These are phyloP conservation scores for Onygenales sp. DNA, from an alignment of 2,329 filamentous ascomycete genomes.

Conservation along the genomic window DNA sequence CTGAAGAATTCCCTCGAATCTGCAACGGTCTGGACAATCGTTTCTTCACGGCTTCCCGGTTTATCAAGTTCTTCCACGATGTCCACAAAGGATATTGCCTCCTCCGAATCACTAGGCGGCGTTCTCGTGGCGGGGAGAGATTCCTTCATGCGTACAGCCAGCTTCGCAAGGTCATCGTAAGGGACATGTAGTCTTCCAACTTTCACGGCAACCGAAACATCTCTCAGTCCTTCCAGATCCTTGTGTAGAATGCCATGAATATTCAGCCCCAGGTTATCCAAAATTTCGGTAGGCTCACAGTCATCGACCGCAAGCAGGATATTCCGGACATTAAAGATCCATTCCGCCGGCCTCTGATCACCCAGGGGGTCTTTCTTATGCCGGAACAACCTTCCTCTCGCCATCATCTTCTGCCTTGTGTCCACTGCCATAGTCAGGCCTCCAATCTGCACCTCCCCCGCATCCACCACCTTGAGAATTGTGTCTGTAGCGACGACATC, in stretches of 20 bases:
- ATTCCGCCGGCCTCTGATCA: slow-evolving; percentile 73
- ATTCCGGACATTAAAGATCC: slow-evolving; percentile 79
- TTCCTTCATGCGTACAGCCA: slow-evolving; percentile 23
- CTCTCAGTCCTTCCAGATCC: slow-evolving; percentile 74
- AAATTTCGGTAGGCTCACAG: slow-evolving; percentile 71
- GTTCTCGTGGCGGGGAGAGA: slow-evolving; percentile 29
- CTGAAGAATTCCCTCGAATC: slow-evolving; percentile 88
- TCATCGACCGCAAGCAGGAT: slow-evolving; percentile 82
- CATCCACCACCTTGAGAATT: slow-evolving; percentile 64
- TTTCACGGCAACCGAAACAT: slow-evolving; percentile 84
- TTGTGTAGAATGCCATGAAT: slow-evolving; percentile 85
- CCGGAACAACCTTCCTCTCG: slow-evolving; percentile 80
- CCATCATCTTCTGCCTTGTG: slow-evolving; percentile 82
- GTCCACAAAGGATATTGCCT: slow-evolving; percentile 58
- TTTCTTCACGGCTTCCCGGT: slow-evolving; percentile 57
- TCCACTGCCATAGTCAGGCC: slow-evolving; percentile 80
- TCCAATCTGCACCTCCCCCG: slow-evolving; percentile 77
- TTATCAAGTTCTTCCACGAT: slow-evolving; percentile 65
- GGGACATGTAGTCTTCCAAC: slow-evolving; percentile 83
- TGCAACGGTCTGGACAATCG: slow-evolving; percentile 71
- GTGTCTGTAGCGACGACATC: slow-evolving; percentile 80
- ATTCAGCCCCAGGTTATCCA: slow-evolving; percentile 82
- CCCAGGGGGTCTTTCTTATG: slow-evolving; percentile 58
- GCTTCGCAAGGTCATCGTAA: slow-evolving; percentile 67
- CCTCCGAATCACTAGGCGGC: slow-evolving; percentile 18